Conservation (phyloP, 257 asterid species). For the Salvia rosmarinus region DNA sequence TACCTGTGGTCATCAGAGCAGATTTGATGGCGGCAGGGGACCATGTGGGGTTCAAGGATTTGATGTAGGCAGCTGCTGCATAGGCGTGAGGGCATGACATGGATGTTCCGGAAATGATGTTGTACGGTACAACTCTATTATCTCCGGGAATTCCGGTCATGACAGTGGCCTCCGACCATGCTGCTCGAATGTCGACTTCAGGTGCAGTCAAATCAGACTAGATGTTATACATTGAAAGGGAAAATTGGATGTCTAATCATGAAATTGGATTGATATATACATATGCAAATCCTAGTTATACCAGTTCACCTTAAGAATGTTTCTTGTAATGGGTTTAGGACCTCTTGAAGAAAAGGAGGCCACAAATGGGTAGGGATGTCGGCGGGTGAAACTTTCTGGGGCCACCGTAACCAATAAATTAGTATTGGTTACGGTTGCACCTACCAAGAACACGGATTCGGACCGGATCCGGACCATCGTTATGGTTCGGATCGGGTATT, state of each 20-base stretch:
- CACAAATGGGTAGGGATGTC: too few species aligned
- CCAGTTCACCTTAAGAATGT: constrained; percentile 21
- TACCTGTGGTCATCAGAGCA: constrained; percentile 76
- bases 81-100: constrained; percentile 82
- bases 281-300: too few species aligned
- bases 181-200: constrained; percentile 71
- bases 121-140: constrained; percentile 47
- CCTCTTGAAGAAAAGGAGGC: constrained; percentile 4
- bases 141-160: constrained; percentile 51
- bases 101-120: constrained; percentile 68
- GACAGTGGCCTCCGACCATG: constrained; percentile 59
- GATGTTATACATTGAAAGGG: too few species aligned
- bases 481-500: too few species aligned
- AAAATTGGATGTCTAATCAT: too few species aligned
- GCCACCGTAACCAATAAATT: too few species aligned
- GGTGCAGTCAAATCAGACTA: constrained; percentile 75
- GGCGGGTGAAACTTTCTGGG: too few species aligned
- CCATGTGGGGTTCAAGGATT: constrained; percentile 67
- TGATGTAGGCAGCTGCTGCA: constrained; percentile 71
- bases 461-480: too few species aligned
- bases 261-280: too few species aligned
- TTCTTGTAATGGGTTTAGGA: neutral
- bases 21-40: constrained; percentile 76
- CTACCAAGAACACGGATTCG: too few species aligned
- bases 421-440: too few species aligned